phyloP scores from a whole-genome alignment of 352 stramenopile species.

The Pythium volutum region DNA sequence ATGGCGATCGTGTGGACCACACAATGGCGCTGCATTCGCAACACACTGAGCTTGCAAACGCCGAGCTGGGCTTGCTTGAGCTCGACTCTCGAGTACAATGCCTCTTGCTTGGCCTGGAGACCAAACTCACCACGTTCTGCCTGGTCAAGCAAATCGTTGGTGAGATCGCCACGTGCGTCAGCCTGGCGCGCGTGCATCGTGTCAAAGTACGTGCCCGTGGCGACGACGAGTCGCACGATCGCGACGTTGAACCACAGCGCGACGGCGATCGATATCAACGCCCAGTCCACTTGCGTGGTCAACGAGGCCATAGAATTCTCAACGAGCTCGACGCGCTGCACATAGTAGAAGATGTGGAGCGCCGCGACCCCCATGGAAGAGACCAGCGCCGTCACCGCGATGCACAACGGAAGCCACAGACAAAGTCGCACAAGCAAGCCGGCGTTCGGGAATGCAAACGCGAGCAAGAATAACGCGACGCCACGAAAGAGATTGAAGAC shows the following conservation, averaged over 20 bases:
- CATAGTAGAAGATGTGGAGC: conserved; percentile 59
- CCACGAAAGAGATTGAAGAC: conserved; percentile 58
- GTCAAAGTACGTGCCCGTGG: conserved; percentile 38
- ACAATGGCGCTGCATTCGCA: conserved; percentile 49
- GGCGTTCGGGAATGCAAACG: conserved; percentile 55
- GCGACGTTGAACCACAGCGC: conserved; percentile 46
- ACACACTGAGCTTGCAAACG: conserved; percentile 47
- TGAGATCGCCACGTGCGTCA: conserved; percentile 37
- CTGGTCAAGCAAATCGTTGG: conserved; percentile 48
- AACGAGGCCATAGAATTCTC: conserved; percentile 21
- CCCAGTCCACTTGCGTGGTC: conserved; percentile 39
- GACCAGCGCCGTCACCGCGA: conserved; percentile 40
- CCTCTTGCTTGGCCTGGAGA: conserved; percentile 60
- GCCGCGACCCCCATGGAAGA: conserved; percentile 35
- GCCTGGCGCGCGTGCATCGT: conserved; percentile 31
- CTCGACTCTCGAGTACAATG: conserved; percentile 50
- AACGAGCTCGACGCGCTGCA: conserved; percentile 44
- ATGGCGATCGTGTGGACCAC: conserved; percentile 37
- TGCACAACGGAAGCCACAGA: conserved; percentile 35
- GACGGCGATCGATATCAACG: conserved; percentile 34
- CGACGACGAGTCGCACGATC: conserved; percentile 34
- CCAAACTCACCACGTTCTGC: conserved; percentile 66
- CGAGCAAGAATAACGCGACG: conserved; percentile 43
- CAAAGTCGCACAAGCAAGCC: conserved; percentile 37
- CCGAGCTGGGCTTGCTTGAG: conserved; percentile 53